These are phyloP conservation scores for Sungouiella thailandica DNA, from an alignment of 805 yeast species.

Conservation along the genomic window DNA sequence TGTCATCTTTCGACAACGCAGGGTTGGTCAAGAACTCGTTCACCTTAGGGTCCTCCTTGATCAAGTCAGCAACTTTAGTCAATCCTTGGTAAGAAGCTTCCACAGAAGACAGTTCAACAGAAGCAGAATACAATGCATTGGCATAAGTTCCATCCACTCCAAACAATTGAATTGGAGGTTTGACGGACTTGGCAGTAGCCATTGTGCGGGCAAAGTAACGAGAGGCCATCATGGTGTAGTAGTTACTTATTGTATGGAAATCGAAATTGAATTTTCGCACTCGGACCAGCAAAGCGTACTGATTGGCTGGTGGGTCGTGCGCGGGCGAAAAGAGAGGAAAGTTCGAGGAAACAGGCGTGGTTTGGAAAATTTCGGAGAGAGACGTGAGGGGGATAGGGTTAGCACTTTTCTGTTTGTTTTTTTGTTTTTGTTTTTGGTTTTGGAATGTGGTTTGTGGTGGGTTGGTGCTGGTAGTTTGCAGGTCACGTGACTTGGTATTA, in stretches of 20 bases:
- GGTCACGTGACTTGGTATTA: too few species aligned
- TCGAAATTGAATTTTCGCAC: constrained; percentile 6
- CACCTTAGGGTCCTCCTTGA: constrained; percentile 62
- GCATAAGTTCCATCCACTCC: constrained; percentile 98
- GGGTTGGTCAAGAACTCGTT: constrained; percentile 69
- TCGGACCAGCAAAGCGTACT: constrained; percentile 5
- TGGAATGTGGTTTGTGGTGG: too few species aligned
- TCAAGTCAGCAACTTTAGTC: constrained; percentile 47
- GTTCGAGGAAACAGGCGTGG: too few species aligned
- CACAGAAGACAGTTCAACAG: constrained; percentile 74
- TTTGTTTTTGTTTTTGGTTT: too few species aligned
- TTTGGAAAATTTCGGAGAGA: too few species aligned
- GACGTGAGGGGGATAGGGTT: too few species aligned
- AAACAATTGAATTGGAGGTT: constrained; percentile 89
- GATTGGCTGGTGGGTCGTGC: constrained; percentile 12
- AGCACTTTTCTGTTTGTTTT: too few species aligned
- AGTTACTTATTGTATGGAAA: constrained; percentile 2
- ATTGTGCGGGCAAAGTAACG: constrained; percentile 65
- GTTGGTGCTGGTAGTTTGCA: too few species aligned
- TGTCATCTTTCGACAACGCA: constrained; percentile 69
- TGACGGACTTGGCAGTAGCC: constrained; percentile 65
- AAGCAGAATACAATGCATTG: constrained; percentile 87
- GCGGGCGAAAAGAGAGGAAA: constrained; percentile 1
- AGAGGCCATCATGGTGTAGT: constrained; percentile 43
- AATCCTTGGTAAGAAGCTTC: constrained; percentile 68